Evolutionary conservation across 2,329 filamentous ascomycete genomes (phyloP).

Genomic region (Fusarium sp.): DNA sequence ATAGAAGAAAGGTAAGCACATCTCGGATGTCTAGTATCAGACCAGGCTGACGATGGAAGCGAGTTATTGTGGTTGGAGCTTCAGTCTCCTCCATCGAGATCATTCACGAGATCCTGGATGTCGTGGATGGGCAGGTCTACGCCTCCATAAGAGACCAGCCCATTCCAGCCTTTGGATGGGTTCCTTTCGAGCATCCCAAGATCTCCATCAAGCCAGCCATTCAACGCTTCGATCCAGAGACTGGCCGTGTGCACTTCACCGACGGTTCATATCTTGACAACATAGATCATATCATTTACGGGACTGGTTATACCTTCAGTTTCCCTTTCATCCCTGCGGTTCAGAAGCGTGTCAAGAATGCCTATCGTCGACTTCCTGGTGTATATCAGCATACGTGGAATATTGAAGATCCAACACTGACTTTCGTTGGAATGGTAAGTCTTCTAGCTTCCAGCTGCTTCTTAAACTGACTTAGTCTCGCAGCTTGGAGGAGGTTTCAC

Average conservation of each 20-base stretch:
- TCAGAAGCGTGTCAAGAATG: constrained; percentile 9
- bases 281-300: constrained; percentile 22
- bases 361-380: constrained; percentile 12
- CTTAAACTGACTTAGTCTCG: accelerated
- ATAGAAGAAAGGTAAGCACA: constrained; percentile 4
- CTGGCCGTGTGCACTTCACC: constrained; percentile 6
- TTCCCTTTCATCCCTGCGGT: constrained; percentile 15
- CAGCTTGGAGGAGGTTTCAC: constrained; percentile 34
- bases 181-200: constrained; percentile 22
- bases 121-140: background rate
- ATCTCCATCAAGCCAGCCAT: constrained; percentile 25
- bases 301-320: constrained; percentile 25
- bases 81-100: constrained; percentile 24
- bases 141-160: constrained; percentile 18
- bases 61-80: constrained; percentile 23
- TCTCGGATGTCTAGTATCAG: accelerated
- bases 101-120: constrained; percentile 21
- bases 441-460: accelerated
- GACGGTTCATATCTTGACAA: constrained; percentile 18
- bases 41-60: background rate
- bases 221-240: background rate
- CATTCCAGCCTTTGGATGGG: constrained; percentile 18
- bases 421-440: constrained; percentile 24
- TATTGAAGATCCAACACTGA: constrained; percentile 25
- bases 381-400: constrained; percentile 33